Evolutionary conservation across 2,329 filamentous ascomycete species (phyloP), one percentile per base, ranked within the genome.

Genomic region (Neopestalotiopsis sp.): DNA sequence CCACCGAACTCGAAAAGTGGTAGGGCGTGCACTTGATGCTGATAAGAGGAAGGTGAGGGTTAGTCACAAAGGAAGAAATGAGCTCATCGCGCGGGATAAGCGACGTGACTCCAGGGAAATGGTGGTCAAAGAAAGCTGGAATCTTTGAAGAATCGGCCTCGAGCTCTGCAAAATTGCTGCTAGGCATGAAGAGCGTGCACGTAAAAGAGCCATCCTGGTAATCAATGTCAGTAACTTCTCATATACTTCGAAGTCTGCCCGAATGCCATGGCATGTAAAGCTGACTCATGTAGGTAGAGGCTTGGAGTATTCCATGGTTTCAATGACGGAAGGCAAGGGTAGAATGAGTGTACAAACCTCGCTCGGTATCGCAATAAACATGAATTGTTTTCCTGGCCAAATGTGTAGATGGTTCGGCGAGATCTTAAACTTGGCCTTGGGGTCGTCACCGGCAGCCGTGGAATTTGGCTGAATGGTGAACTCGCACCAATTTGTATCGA

Each of bases 401-500:
- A 99, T 99, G 80, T 99, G 96, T 1, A 99, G 86, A 78, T 98
- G 95, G 75, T 98, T 93, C 1, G 94, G 94, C 0, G 94, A 96
- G 73, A 98, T 96, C 62, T 86, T 86, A 78, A 97, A 98, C 72
- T 79, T 84, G 34, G 82, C 79, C 60, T 78, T 74, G 17, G 79
- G 72, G 45, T 81, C 78, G 32, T 81, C 78, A 34, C 76, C 72
- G 4, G 71, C 71, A 7, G 72, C 66, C 0, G 75, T 74, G 2
- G 80, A 71, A 38, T 79, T 79, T 1, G 93, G 86, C 24, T 88
- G 84, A 70, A 99, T 94, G 64, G 90, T 90, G 78, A 99, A 98
- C 78, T 99, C 96, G 79, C 95, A 98, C 96, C 96, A 99, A 4
- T 98, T 83, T 0, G 95, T 96, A 80, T 98, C 95, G 77, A 99